Conservation (phyloP, 163 green algal species). For the Chlamydomonas reinhardtii region DNA sequence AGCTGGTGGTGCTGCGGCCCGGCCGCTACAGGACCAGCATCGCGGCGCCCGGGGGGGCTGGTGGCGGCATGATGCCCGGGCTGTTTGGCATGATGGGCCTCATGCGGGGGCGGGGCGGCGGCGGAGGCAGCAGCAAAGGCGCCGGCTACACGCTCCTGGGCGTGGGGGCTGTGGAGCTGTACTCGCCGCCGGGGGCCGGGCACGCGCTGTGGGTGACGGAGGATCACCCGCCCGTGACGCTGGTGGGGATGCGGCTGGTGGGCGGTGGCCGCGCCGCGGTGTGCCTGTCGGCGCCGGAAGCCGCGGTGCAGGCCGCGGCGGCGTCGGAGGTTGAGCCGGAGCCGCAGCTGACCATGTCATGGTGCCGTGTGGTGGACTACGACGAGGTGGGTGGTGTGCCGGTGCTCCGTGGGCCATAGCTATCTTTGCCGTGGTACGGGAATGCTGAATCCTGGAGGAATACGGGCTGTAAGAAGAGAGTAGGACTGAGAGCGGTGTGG, state of each 20-base stretch:
- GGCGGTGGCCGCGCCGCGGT: slow-evolving; percentile 35
- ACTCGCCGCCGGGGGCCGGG: not conserved
- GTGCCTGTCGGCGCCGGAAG: not conserved
- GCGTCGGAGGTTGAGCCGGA: not conserved
- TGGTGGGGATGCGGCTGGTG: slow-evolving; percentile 22
- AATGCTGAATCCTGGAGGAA: no score
- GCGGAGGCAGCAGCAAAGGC: no score
- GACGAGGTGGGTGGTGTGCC: not conserved
- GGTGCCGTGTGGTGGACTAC: slow-evolving; percentile 47
- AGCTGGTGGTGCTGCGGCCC: slow-evolving; percentile 39
- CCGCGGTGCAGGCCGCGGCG: no score
- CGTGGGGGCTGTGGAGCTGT: slow-evolving; percentile 5
- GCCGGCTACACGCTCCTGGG: slow-evolving; percentile 26
- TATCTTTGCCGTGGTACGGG: no score
- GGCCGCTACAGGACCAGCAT: slow-evolving; percentile 14
- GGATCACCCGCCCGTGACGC: slow-evolving; percentile 3
- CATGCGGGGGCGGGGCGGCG: no score
- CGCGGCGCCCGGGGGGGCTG: not conserved
- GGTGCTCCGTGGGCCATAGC: no score
- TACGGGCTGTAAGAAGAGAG: no score
- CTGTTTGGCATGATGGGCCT: not conserved
- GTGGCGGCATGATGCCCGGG: not conserved
- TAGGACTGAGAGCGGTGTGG: no score
- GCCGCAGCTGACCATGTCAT: not conserved
- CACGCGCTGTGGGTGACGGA: slow-evolving; percentile 7